Base-by-base conservation (phyloP, 2,329 filamentous ascomycete genomes). In the Septoria petroselini region DNA sequence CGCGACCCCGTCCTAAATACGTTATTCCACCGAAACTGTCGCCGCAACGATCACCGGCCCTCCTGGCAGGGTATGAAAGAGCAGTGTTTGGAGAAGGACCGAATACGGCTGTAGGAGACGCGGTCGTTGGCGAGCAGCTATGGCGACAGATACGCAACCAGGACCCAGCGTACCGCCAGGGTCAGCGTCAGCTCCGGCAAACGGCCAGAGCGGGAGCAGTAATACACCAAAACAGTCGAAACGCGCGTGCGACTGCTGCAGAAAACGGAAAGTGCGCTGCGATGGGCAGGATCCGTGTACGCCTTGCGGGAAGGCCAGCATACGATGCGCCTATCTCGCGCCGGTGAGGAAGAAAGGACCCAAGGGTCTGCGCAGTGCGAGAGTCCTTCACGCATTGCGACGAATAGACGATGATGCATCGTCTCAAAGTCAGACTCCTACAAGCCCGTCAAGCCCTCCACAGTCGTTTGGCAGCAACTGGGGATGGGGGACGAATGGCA, bases 341-440 rank as follows among this genome's bases (percentile, higher is more conserved):
- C 60, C 64, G 18, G 61, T 65, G 7, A 66, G 65, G 58, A 68
- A 68, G 61, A 68, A 68, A 48, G 66, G 66, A 1, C 66, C 66
- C 4, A 68, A 68, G 38, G 65, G 66, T 7, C 48, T 68, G 50
- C 52, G 66, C 18, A 66, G 64, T 49, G 64, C 63, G 4, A 54
- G 62, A 34, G 66, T 68, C 12, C 51, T 68, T 15, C 64, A 67
- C 54, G 65, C 63, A 3, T 46, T 68, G 33, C 60, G 66, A 8
- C 52, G 57, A 29, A 68, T 68, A 39, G 65, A 68, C 47, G 62
- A 68, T 39, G 55, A 58, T 23, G 59, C 57, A 5, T 58, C 57
- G 11, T 55, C 37, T 6, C 34, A 46, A 11, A n/a, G 25, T 18
- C 42, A 48, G 9, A 58, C 47, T n/a, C 59, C 62, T 7, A 55